Evolutionary conservation across 257 asterid species (phyloP).

Genomic region (Solanum lycopersicoides): DNA sequence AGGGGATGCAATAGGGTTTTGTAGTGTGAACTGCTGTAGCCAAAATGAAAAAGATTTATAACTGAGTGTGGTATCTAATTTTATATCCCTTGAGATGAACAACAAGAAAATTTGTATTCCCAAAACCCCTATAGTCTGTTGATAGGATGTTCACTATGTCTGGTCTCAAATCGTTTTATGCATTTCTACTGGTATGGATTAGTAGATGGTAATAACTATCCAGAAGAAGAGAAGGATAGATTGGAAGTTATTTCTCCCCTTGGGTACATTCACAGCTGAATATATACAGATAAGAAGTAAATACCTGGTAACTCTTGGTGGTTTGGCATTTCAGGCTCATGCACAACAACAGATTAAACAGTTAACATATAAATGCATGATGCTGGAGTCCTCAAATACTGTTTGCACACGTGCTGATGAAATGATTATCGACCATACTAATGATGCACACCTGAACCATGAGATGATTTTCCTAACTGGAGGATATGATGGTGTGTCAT

Average conservation of each 20-base stretch:
- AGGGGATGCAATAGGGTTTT: neutral
- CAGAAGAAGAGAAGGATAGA: neutral
- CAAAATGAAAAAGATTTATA: neutral
- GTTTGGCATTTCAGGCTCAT: constrained; percentile 33
- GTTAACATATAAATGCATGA: constrained; percentile 29
- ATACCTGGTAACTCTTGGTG: neutral
- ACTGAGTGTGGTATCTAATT: neutral
- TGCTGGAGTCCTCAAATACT: constrained; percentile 35
- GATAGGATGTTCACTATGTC: neutral
- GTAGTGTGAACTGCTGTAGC: neutral
- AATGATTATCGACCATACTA: constrained; percentile 14
- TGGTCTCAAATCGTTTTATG: neutral
- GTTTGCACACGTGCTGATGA: constrained; percentile 16
- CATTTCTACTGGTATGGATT: neutral
- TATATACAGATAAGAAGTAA: neutral
- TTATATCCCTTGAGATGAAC: neutral
- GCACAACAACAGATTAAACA: constrained; percentile 50
- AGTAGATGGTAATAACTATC: neutral
- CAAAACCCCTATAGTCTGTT: neutral
- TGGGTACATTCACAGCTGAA: neutral
- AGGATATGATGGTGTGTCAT: constrained; percentile 68
- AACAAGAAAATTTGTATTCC: neutral
- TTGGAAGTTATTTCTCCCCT: neutral
- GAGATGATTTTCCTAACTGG: constrained; percentile 58
- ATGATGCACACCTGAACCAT: constrained; percentile 22